Conservation (phyloP, 1,284 basidiomycete genomes). For the Fomitiporia mediterranea region DNA sequence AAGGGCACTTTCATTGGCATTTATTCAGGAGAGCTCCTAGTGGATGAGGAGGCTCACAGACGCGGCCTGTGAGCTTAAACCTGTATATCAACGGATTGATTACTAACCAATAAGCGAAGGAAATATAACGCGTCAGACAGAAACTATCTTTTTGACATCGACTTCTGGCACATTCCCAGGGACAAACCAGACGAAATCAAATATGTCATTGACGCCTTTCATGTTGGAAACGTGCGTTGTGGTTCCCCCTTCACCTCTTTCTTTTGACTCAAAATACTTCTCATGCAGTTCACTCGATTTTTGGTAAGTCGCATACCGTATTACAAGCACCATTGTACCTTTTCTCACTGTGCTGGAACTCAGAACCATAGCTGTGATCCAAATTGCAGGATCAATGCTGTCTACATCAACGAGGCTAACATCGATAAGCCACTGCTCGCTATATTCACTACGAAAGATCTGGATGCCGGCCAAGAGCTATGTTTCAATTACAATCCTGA, state of each 20-base stretch:
- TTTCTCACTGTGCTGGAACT: constrained; percentile 7
- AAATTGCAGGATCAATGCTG: constrained; percentile 69
- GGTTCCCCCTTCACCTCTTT: constrained; percentile 7
- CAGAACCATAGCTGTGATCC: constrained; percentile 91
- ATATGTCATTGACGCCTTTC: constrained; percentile 78
- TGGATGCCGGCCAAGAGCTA: constrained; percentile 68
- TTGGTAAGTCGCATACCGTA: constrained; percentile 38
- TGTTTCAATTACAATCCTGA: constrained; percentile 77
- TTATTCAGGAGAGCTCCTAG: constrained; percentile 81
- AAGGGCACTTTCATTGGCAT: constrained; percentile 74
- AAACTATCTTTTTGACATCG: constrained; percentile 84
- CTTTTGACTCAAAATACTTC: constrained; percentile 20
- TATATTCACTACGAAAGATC: constrained; percentile 65
- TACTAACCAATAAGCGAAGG: constrained; percentile 34
- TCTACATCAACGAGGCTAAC: constrained; percentile 64
- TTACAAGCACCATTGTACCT: constrained; percentile 25
- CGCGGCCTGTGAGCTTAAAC: constrained; percentile 54
- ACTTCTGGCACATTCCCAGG: constrained; percentile 58
- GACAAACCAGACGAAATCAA: constrained; percentile 33
- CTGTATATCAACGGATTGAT: neutral
- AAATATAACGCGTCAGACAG: constrained; percentile 72
- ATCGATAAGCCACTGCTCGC: constrained; percentile 58
- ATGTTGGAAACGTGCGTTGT: constrained; percentile 74
- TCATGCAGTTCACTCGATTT: constrained; percentile 62
- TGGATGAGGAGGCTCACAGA: constrained; percentile 57